phyloP scores from a whole-genome alignment of 345 rosid species.

The Kandelia obovata region DNA sequence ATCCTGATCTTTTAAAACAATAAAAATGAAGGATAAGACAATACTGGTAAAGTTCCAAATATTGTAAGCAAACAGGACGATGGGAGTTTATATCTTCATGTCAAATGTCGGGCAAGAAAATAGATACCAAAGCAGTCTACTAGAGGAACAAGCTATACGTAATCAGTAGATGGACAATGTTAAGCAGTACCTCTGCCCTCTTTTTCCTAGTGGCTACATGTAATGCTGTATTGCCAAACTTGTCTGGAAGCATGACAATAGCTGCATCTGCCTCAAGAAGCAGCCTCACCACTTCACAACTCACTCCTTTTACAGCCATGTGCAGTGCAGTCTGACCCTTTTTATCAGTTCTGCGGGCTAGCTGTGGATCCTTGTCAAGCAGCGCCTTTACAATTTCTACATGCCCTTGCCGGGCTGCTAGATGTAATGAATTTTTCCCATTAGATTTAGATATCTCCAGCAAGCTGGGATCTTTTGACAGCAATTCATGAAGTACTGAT shows the following conservation, averaged over 20 bases:
- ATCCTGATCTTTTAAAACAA: too few relatives aligned
- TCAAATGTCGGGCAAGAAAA: too few relatives aligned
- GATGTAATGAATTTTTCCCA: conserved; percentile 88
- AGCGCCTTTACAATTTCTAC: conserved; percentile 67
- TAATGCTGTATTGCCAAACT: conserved; percentile 72
- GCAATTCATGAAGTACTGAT: conserved; percentile 56
- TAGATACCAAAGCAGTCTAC: too few relatives aligned
- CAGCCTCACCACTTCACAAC: conserved; percentile 58
- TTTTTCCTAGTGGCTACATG: conserved; percentile 90
- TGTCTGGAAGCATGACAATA: conserved; percentile 80
- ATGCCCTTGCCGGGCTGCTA: conserved; percentile 89
- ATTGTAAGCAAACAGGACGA: too few relatives aligned
- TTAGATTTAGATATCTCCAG: conserved; percentile 61
- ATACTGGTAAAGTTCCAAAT: too few relatives aligned
- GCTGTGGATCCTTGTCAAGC: conserved; percentile 62
- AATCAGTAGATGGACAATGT: background rate
- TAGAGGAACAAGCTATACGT: background rate
- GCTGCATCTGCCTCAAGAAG: conserved; percentile 72
- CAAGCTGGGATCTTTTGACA: conserved; percentile 56
- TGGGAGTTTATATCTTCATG: too few relatives aligned
- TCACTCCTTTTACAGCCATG: conserved; percentile 94
- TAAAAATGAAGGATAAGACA: too few relatives aligned
- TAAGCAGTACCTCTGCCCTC: conserved; percentile 56
- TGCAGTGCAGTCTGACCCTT: conserved; percentile 94
- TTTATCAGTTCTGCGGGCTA: conserved; percentile 81